Percentiles rank a stretch among this genome's conserved stretches.
These are phyloP conservation scores for Suillus decipiens DNA, from an alignment of 768 basidiomycete genomes.

Conservation along the genomic window DNA sequence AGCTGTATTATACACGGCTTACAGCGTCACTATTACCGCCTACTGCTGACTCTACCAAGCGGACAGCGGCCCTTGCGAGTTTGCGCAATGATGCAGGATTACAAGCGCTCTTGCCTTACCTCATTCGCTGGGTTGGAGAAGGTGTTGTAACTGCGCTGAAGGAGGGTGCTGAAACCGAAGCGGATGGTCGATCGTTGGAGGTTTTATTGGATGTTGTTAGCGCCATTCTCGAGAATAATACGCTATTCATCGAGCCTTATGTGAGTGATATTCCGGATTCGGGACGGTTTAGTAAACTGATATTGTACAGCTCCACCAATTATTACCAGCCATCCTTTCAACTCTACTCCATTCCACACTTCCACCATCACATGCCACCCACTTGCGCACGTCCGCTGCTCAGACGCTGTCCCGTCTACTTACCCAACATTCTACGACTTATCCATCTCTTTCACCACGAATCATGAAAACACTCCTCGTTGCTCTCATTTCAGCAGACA, in stretches of 20 bases:
- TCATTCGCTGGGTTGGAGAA: constrained; percentile 94
- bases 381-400: constrained; percentile 78
- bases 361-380: constrained; percentile 66
- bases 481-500: constrained; percentile 73
- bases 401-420: constrained; percentile 83
- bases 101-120: constrained; percentile 88
- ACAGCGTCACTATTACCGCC: constrained; percentile 82
- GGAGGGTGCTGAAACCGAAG: constrained; percentile 52
- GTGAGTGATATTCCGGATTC: constrained; percentile 49
- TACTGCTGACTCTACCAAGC: constrained; percentile 61
- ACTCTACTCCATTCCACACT: constrained; percentile 87
- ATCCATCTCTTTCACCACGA: constrained; percentile 83
- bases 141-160: constrained; percentile 69
- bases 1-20: constrained; percentile 91
- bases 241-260: constrained; percentile 94
- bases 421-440: constrained; percentile 83
- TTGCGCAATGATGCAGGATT: constrained; percentile 88
- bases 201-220: constrained; percentile 83
- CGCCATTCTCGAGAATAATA: constrained; percentile 82
- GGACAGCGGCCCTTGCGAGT: constrained; percentile 88
- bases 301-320: constrained; percentile 82
- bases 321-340: constrained; percentile 90
- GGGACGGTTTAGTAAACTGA: not conserved
- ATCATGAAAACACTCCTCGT: constrained; percentile 93
- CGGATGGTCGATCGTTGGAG: constrained; percentile 72